Conservation (phyloP, 371 early-diverging fungal genomes). For the Conidiobolus coronatus region DNA sequence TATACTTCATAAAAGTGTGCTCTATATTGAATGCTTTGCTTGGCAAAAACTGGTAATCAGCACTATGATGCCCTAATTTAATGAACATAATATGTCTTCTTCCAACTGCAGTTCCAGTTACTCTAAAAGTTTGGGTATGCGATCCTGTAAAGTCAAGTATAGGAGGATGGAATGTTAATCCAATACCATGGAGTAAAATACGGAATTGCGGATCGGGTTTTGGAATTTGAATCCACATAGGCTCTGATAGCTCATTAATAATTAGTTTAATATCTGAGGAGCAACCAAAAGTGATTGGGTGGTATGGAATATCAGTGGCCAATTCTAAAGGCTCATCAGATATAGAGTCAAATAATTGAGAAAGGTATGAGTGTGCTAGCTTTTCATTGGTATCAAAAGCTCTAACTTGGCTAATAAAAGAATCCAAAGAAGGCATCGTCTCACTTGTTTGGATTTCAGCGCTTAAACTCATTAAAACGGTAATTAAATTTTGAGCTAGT, state of each 20-base stretch:
- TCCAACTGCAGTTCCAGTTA: constrained; percentile 25
- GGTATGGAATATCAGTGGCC: not conserved
- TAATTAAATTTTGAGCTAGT: constrained; percentile 39
- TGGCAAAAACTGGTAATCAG: constrained; percentile 21
- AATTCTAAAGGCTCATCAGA: not conserved
- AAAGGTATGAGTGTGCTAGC: not conserved
- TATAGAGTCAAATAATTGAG: not conserved
- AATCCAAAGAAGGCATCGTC: not conserved
- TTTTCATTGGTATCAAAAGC: not conserved
- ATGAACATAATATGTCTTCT: constrained; percentile 24
- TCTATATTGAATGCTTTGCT: constrained; percentile 28
- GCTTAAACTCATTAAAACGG: constrained; percentile 32
- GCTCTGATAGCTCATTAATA: constrained; percentile 17
- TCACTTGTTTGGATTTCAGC: constrained; percentile 39
- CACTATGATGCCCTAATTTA: constrained; percentile 17
- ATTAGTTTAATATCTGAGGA: constrained; percentile 10
- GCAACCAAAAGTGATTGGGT: not conserved
- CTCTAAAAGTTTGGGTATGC: constrained; percentile 21
- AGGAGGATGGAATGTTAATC: constrained; percentile 19
- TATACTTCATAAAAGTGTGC: constrained; percentile 29
- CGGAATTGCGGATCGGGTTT: constrained; percentile 24
- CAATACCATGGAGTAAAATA: constrained; percentile 23
- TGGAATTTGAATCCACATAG: constrained; percentile 24
- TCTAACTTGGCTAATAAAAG: not conserved
- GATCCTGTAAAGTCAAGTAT: constrained; percentile 20